Percentiles rank a stretch among this genome's conserved stretches.
phyloP scores from a whole-genome alignment of 1,284 basidiomycete genomes.

The Ganoderma sinense region DNA sequence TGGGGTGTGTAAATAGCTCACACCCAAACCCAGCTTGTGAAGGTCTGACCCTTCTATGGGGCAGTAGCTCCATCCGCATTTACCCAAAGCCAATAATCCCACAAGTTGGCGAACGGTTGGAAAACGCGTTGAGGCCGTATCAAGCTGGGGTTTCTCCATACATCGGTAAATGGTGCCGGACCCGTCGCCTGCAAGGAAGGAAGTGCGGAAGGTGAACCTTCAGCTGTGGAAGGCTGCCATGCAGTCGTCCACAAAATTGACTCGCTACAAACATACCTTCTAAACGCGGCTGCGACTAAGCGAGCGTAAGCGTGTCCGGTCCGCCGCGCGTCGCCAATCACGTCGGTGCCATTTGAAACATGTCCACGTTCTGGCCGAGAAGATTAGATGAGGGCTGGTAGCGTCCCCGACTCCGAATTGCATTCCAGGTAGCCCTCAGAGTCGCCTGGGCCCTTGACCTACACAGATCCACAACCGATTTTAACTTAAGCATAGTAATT shows the following conservation, averaged over 20 bases:
- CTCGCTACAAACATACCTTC: constrained; percentile 5
- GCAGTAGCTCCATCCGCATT: background rate
- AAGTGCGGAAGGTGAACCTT: background rate
- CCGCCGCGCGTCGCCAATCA: background rate
- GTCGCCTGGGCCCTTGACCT: background rate
- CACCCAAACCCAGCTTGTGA: background rate
- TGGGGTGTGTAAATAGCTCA: background rate
- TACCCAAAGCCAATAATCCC: background rate
- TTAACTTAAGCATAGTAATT: constrained; percentile 5
- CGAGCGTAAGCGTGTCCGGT: background rate
- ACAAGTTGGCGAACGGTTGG: background rate
- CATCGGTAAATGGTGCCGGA: background rate
- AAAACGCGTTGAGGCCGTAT: background rate
- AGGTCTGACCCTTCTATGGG: background rate
- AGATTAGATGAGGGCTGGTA: background rate
- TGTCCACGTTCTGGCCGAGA: background rate
- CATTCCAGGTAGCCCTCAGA: background rate
- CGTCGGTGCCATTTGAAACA: background rate
- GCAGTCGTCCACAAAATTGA: background rate
- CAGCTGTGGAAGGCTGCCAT: background rate
- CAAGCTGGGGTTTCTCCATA: constrained; percentile 1
- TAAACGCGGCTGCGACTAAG: background rate
- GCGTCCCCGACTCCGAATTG: background rate
- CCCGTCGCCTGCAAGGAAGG: background rate
- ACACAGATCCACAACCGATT: background rate